These are phyloP conservation scores for Trichoderma afroharzianum DNA, from an alignment of 2,329 filamentous ascomycete genomes.

Conservation along the genomic window DNA sequence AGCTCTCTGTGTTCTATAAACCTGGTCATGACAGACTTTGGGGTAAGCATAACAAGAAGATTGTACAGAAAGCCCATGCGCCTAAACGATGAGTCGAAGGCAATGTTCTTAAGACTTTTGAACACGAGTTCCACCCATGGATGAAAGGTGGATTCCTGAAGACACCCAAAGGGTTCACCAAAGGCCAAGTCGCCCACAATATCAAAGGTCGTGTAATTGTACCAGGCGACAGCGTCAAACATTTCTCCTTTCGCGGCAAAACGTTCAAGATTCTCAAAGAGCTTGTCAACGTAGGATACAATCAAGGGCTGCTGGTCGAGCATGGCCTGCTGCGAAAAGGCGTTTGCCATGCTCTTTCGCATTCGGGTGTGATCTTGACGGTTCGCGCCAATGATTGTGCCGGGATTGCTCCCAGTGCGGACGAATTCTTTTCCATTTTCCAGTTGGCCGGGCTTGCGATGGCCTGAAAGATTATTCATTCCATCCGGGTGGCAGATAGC, in stretches of 20 bases:
- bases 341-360: constrained; percentile 26
- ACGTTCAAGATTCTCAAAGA: constrained; percentile 24
- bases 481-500: constrained; percentile 8
- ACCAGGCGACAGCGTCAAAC: constrained; percentile 28
- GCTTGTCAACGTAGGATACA: constrained; percentile 25
- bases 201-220: constrained; percentile 30
- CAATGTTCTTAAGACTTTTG: not conserved
- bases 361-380: constrained; percentile 23
- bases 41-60: not conserved
- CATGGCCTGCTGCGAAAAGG: constrained; percentile 30
- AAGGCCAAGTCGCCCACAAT: constrained; percentile 31
- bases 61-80: not conserved
- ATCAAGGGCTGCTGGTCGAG: constrained; percentile 31
- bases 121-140: constrained; percentile 28
- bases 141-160: constrained; percentile 24
- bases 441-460: constrained; percentile 18
- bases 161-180: constrained; percentile 29
- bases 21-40: not conserved
- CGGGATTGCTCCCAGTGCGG: not conserved
- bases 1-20: not conserved
- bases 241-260: constrained; percentile 9
- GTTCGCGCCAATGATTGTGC: constrained; percentile 21
- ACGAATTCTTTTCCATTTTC: constrained; percentile 15
- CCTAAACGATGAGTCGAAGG: not conserved
- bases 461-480: constrained; percentile 21